Percentiles rank a stretch among this genome's conserved stretches.
These are phyloP conservation scores for Penicillium roqueforti DNA, from an alignment of 495 filamentous ascomycete genomes.

Conservation along the genomic window DNA sequence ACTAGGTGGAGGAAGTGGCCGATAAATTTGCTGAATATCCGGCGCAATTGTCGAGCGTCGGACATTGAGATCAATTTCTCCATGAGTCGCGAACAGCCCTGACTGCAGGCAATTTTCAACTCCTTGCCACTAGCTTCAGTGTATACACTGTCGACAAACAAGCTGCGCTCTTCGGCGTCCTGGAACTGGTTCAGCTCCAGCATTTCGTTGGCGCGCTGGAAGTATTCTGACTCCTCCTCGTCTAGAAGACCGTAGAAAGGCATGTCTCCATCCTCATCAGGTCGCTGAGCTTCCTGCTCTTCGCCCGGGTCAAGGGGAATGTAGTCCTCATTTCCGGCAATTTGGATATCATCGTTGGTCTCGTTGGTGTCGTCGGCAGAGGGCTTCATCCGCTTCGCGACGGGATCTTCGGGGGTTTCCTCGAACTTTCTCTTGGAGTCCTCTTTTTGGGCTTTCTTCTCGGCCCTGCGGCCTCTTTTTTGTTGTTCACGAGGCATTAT, in stretches of 20 bases:
- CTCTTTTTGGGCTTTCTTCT: conserved; percentile 46
- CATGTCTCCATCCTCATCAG: conserved; percentile 32
- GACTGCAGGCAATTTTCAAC: conserved; percentile 89
- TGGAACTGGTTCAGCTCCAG: conserved; percentile 84
- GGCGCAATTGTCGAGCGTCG: conserved; percentile 74
- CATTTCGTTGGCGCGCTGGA: conserved; percentile 79
- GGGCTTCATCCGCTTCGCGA: conserved; percentile 39
- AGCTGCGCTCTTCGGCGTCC: conserved; percentile 65
- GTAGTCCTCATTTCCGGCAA: conserved; percentile 27
- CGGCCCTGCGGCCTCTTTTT: conserved; percentile 63
- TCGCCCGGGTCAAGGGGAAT: conserved; percentile 34
- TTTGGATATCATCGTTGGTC: conserved; percentile 21
- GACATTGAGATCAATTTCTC: conserved; percentile 85
- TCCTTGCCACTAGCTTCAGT: conserved; percentile 85
- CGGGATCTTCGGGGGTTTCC: conserved; percentile 36
- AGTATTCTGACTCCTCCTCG: conserved; percentile 90
- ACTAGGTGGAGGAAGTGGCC: conserved; percentile 87
- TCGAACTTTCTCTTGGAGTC: conserved; percentile 43
- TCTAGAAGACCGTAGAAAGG: conserved; percentile 88
- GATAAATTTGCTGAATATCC: conserved; percentile 74
- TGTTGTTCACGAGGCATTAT: conserved; percentile 56
- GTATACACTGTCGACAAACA: conserved; percentile 85
- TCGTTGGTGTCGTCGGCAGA: conserved; percentile 19
- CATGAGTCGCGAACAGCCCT: conserved; percentile 90
- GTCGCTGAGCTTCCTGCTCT: conserved; percentile 10